A percentile compares a stretch with the other conserved stretches of the same genome.
phyloP scores from a whole-genome alignment of 352 stramenopile species.

The Pythium brachiatum region DNA sequence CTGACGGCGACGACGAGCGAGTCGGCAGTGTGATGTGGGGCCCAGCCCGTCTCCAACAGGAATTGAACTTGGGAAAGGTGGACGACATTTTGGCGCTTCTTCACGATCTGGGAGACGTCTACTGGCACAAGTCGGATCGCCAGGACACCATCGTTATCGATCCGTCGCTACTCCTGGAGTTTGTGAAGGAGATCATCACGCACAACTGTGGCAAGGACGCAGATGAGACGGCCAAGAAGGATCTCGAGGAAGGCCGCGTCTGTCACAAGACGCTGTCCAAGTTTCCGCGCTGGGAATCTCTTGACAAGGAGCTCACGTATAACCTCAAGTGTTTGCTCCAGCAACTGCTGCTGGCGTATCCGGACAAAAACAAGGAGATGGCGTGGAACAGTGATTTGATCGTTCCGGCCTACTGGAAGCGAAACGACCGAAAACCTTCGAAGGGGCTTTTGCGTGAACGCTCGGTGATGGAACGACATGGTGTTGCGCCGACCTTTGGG shows the following conservation, averaged over 20 bases:
- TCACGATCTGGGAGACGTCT: slow-evolving; percentile 7
- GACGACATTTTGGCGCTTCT: slow-evolving; percentile 11
- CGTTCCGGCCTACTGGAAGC: slow-evolving; percentile 15
- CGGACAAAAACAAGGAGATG: not conserved
- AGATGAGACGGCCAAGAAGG: slow-evolving; percentile 8
- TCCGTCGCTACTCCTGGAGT: slow-evolving; percentile 7
- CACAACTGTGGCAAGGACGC: slow-evolving; percentile 8
- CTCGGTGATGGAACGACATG: slow-evolving; percentile 6
- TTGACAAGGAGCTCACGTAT: not conserved
- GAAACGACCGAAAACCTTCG: slow-evolving; percentile 2
- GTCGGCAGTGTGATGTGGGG: not conserved
- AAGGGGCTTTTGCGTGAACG: slow-evolving; percentile 11
- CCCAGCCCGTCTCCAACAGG: not conserved
- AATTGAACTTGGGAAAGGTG: not conserved
- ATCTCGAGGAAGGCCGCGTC: slow-evolving; percentile 6
- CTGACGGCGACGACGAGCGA: not conserved
- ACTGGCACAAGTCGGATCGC: not conserved
- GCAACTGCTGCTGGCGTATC: slow-evolving; percentile 9
- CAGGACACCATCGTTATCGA: slow-evolving; percentile 2
- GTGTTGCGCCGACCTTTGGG: not conserved
- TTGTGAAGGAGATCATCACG: slow-evolving; percentile 11
- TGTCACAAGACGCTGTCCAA: slow-evolving; percentile 6
- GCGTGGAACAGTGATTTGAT: slow-evolving; percentile 14
- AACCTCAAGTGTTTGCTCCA: slow-evolving; percentile 9
- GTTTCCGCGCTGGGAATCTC: slow-evolving; percentile 9